A percentile compares a stretch with the other conserved stretches of the same genome.
phyloP scores from a whole-genome alignment of 2,329 filamentous ascomycete genomes.

The Penicillium aurantiogriseum region DNA sequence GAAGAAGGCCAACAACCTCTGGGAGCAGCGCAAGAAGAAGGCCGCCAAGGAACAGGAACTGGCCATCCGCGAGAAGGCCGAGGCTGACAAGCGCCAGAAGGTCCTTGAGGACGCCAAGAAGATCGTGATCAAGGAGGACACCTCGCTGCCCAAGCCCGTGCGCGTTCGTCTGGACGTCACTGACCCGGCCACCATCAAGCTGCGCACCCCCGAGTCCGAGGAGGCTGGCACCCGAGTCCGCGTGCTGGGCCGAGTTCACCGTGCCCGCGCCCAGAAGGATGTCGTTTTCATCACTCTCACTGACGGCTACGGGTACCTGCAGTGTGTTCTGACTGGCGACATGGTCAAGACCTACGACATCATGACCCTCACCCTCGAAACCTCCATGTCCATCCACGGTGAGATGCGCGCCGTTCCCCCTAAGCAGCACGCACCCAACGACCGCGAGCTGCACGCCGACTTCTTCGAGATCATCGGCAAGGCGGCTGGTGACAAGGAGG shows the following conservation, averaged over 20 bases:
- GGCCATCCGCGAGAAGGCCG: conserved; percentile 69
- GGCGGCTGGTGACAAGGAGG: conserved; percentile 82
- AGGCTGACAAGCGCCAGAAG: conserved; percentile 67
- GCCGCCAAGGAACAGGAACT: conserved; percentile 72
- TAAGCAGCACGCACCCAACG: conserved; percentile 73
- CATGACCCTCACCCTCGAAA: conserved; percentile 79
- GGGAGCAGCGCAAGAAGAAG: conserved; percentile 80
- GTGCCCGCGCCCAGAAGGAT: conserved; percentile 76
- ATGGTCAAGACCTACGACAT: conserved; percentile 91
- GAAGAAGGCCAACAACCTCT: conserved; percentile 77
- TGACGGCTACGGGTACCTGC: conserved; percentile 80
- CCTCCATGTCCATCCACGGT: conserved; percentile 79
- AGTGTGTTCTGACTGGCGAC: conserved; percentile 77
- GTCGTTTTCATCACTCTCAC: conserved; percentile 82
- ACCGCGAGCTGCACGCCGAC: conserved; percentile 87
- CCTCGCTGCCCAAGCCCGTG: conserved; percentile 68
- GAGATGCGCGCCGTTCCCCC: conserved; percentile 79
- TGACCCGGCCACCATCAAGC: conserved; percentile 57
- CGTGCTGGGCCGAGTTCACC: conserved; percentile 79
- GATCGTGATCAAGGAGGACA: conserved; percentile 67
- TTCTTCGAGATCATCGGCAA: conserved; percentile 78
- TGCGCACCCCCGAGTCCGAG: conserved; percentile 57
- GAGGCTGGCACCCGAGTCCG: conserved; percentile 70
- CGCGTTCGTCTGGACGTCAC: conserved; percentile 75
- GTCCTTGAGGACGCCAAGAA: conserved; percentile 81